Base-by-base conservation (phyloP, 495 filamentous ascomycete species). In the Lasiosphaeria miniovina region DNA sequence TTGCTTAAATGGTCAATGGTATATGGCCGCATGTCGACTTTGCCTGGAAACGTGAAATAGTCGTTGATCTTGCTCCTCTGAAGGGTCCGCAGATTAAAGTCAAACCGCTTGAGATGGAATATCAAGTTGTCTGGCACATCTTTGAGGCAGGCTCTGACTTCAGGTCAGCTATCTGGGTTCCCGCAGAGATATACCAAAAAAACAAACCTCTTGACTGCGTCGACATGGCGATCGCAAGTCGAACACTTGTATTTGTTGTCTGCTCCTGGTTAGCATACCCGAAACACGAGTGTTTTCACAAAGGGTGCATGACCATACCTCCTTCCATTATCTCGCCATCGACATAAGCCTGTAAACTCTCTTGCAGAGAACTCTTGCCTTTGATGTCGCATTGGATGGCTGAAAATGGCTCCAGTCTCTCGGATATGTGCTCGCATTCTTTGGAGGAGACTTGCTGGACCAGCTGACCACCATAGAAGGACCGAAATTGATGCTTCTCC, bases 211-310 rank as follows among this genome's bases (percentile, higher is more conserved):
- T 96, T 98, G 54, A 98, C 91, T 51, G 94, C 94, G 75, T 97
- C 88, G 33, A 98, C 93, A 69, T 94, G 92, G 36, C 86, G 86
- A 46, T 88, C 88, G 71, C 94, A 99, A 4, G 85, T 88, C 4
- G 91, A 90, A 76, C 94, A 99, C 55, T 92, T 94, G 78, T 99
- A 99, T 72, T 96, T 96, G 74, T 99, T 98, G 61, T 96, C 89
- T 88, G 58, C 4, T 36, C 59, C 36, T 36, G 49, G 46, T 64
- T 48, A 65, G 67, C 72, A 55, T 24, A 24, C 24, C 24, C 24
- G 24, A 24, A 24, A 24, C 24, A 61, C n/a, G 43, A 34, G 15
- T 56, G 59, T 12, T 3, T 1, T 41, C n/a, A 33, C 7, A 50
- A 52, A 31, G 15, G 34, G n/a, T 59, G 49, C 32, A 10, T 36